Percentiles rank a stretch among this genome's conserved stretches.
These are phyloP conservation scores for Stagonosporopsis cucurbitacearum DNA, from an alignment of 2,329 filamentous ascomycete species.

Conservation along the genomic window DNA sequence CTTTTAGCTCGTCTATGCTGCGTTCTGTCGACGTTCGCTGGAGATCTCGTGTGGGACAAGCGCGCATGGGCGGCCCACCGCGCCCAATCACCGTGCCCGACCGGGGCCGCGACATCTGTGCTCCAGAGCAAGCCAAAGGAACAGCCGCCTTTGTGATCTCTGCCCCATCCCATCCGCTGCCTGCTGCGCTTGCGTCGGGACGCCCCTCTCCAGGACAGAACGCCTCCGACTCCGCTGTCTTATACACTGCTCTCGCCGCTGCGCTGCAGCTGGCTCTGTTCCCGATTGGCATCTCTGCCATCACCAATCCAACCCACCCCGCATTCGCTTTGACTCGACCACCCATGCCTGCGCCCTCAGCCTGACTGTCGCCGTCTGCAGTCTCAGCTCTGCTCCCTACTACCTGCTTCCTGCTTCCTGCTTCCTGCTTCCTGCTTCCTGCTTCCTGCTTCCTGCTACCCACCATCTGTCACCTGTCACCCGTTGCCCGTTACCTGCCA, in stretches of 20 bases:
- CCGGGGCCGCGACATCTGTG: constrained; percentile 24
- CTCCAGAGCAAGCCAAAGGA: constrained; percentile 30
- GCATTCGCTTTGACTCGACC: constrained; percentile 18
- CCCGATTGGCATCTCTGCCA: constrained; percentile 29
- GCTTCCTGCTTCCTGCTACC: neutral
- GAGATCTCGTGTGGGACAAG: constrained; percentile 28
- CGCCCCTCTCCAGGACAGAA: constrained; percentile 34
- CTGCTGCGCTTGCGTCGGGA: constrained; percentile 36
- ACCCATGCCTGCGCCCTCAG: constrained; percentile 6
- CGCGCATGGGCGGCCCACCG: constrained; percentile 26
- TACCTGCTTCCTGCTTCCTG: too few relatives aligned
- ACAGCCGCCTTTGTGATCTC: constrained; percentile 39
- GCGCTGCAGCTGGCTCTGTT: constrained; percentile 34
- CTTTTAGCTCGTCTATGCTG: constrained; percentile 29
- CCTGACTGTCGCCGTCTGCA: constrained; percentile 2
- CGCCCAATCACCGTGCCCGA: constrained; percentile 22
- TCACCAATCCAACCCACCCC: constrained; percentile 26
- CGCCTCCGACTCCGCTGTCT: constrained; percentile 28
- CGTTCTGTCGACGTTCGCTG: constrained; percentile 27
- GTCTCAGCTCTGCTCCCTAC: neutral
- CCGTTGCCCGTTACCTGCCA: constrained; percentile 3
- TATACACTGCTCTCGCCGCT: constrained; percentile 44
- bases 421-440: constrained; percentile 3
- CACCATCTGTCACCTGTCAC: constrained; percentile 10
- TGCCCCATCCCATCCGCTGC: constrained; percentile 36